Base-by-base conservation (phyloP, 305 asterid genomes). In the Coffea humblotiana region DNA sequence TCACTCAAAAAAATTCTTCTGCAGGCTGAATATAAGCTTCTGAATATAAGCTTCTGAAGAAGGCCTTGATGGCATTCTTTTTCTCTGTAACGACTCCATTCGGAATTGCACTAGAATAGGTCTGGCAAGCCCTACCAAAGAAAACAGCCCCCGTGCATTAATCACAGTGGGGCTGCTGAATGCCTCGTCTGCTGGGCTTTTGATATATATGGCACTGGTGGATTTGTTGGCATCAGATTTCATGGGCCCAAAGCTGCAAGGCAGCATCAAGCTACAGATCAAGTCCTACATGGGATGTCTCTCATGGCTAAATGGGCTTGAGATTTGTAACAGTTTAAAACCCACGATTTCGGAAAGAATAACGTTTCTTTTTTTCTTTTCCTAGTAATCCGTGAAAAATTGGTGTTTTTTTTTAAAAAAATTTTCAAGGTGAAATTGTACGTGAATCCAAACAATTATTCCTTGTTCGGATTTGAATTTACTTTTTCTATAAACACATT, bases 281-380 rank as follows among this genome's bases (percentile, higher is more conserved):
- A 84, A 88, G 76, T 83, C 91, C 0, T 90, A 71, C 56, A 29
- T 72, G 94, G 93, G 16, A 93, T 93, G 97, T 91, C 98, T 67
- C 76, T 93, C 35, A 86, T 92, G 97, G 98, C 98, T 35, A 84
- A 84, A 69, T 93, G 97, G 95, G 92, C 95, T 68, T 92, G 64
- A 80, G 29, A n/a, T 12, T 47, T 8, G 47, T 25, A 68, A 68
- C n/a, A 37, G 21, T 47, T 21, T 16, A 3, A 48, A 21, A 23
- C 29, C 4, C n/a, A n/a, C 9, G 2, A 25, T 47, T 49, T 23
- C 12, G 10, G 3, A 13, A 48, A 47, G 63, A 48, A 29, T 47
- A 16, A 27, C 0, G 35, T 49, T 49, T 12, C 54, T 11, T 49
- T 49, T 51, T 60, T 1, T 23, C 8, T 7, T 6, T 2, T 23